Evolutionary conservation across 2,329 filamentous ascomycete genomes (phyloP).

Genomic region (Paraphoma sp.): DNA sequence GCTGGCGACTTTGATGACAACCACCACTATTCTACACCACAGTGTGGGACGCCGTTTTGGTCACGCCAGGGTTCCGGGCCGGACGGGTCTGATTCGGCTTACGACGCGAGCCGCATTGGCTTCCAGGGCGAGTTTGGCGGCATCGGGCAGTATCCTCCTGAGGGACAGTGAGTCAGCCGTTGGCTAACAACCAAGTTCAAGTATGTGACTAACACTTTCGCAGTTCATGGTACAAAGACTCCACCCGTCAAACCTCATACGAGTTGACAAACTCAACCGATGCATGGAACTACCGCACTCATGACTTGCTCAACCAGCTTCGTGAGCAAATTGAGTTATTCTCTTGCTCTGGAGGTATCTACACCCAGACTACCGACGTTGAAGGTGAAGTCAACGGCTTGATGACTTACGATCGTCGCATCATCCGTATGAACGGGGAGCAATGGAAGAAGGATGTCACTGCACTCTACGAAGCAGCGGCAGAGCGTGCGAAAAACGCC

Average conservation of each 20-base stretch:
- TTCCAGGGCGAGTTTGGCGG: slow-evolving; percentile 77
- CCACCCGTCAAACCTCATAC: slow-evolving; percentile 68
- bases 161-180: slow-evolving; percentile 54
- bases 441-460: slow-evolving; percentile 69
- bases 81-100: slow-evolving; percentile 57
- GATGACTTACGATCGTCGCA: slow-evolving; percentile 70
- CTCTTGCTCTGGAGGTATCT: slow-evolving; percentile 71
- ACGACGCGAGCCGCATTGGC: slow-evolving; percentile 65
- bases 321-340: slow-evolving; percentile 60
- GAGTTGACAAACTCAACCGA: slow-evolving; percentile 66
- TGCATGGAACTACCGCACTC: slow-evolving; percentile 71
- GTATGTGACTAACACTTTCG: background rate
- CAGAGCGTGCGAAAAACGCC: slow-evolving; percentile 10
- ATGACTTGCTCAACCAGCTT: slow-evolving; percentile 58
- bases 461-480: slow-evolving; percentile 62
- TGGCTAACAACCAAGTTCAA: no score
- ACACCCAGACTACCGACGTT: slow-evolving; percentile 77
- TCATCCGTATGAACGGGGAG: slow-evolving; percentile 62
- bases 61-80: slow-evolving; percentile 60
- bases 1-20: slow-evolving; percentile 72
- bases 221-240: slow-evolving; percentile 68
- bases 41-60: slow-evolving; percentile 74
- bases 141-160: slow-evolving; percentile 63
- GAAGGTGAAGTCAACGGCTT: slow-evolving; percentile 78
- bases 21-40: slow-evolving; percentile 74